A percentile compares a stretch with the other conserved stretches of the same genome.
Evolutionary conservation across 176 grass and related monocot genomes (phyloP).

Genomic region (Alloteropsis semialata): DNA sequence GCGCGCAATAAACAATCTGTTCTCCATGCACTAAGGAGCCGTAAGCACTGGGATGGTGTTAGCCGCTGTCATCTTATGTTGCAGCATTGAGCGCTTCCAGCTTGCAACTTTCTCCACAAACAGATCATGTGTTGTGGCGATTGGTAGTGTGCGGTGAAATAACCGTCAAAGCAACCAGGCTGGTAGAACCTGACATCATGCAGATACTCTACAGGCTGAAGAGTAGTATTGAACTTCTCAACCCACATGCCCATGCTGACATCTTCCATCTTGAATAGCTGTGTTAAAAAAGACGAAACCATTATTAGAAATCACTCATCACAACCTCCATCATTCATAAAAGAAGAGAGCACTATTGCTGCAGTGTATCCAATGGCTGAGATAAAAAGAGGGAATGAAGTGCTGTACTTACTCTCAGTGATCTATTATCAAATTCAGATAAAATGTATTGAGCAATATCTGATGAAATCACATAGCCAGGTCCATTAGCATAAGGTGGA

Average conservation of each 20-base stretch:
- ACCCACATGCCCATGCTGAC: constrained; percentile 85
- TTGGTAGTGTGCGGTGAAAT: constrained; percentile 69
- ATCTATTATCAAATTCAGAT: constrained; percentile 50
- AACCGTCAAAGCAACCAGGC: constrained; percentile 56
- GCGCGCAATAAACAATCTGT: not conserved
- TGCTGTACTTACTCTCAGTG: constrained; percentile 36
- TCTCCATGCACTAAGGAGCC: not conserved
- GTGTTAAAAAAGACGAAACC: not conserved
- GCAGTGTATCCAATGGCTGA: not conserved
- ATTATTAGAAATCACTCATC: not conserved
- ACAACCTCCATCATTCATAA: not conserved
- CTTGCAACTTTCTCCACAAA: constrained; percentile 59
- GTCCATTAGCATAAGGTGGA: constrained; percentile 71
- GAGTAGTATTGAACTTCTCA: constrained; percentile 43
- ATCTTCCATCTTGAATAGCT: constrained; percentile 50
- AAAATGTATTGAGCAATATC: constrained; percentile 63
- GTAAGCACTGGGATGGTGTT: not conserved
- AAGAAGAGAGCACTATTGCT: not conserved
- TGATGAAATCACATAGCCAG: constrained; percentile 66
- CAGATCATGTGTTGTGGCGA: constrained; percentile 75
- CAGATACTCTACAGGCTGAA: constrained; percentile 33
- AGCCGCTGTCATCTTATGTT: constrained; percentile 33
- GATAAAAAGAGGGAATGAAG: not conserved
- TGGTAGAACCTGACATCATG: constrained; percentile 68
- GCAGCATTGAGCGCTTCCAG: constrained; percentile 55